phyloP scores from a whole-genome alignment of 805 yeast genomes.

The Saccharomycopsis guyanensis region DNA sequence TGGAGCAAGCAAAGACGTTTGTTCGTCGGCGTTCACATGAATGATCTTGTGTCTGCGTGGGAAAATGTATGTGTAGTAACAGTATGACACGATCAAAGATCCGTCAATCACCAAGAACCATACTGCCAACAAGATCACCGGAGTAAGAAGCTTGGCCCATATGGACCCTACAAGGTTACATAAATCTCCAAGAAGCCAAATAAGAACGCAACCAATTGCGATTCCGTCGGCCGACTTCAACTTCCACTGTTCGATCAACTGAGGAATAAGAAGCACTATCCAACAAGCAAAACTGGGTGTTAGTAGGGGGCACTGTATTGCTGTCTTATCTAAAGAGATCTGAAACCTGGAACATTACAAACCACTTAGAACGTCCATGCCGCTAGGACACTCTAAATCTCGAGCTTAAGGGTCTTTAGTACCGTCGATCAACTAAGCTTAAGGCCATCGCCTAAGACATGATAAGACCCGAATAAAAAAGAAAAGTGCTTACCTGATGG shows the following conservation, averaged over 20 bases:
- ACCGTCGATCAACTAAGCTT: too few relatives aligned
- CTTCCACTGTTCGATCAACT: conserved; percentile 74
- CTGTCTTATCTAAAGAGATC: too few relatives aligned
- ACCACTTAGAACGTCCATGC: too few relatives aligned
- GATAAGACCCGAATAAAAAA: too few relatives aligned
- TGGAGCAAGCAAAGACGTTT: neutral
- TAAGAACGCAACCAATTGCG: conserved; percentile 54
- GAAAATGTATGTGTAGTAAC: conserved; percentile 45
- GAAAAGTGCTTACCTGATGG: conserved; percentile 40
- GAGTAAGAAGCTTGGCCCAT: conserved; percentile 64
- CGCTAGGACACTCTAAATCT: too few relatives aligned
- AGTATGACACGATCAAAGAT: conserved; percentile 47
- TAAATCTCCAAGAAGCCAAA: conserved; percentile 70
- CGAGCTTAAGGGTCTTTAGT: too few relatives aligned
- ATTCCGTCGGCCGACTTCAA: conserved; percentile 67
- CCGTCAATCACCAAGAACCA: conserved; percentile 75
- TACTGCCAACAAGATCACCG: conserved; percentile 58
- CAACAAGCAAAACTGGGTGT: conserved; percentile 57
- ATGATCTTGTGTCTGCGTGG: conserved; percentile 30
- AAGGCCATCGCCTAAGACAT: too few relatives aligned
- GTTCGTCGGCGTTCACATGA: conserved; percentile 17
- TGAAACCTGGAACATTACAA: too few relatives aligned
- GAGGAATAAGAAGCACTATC: conserved; percentile 71
- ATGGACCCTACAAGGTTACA: conserved; percentile 60
- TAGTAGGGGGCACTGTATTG: neutral